Evolutionary conservation across 2,329 filamentous ascomycete genomes (phyloP).

Genomic region (Dactylellina drechsleri): DNA sequence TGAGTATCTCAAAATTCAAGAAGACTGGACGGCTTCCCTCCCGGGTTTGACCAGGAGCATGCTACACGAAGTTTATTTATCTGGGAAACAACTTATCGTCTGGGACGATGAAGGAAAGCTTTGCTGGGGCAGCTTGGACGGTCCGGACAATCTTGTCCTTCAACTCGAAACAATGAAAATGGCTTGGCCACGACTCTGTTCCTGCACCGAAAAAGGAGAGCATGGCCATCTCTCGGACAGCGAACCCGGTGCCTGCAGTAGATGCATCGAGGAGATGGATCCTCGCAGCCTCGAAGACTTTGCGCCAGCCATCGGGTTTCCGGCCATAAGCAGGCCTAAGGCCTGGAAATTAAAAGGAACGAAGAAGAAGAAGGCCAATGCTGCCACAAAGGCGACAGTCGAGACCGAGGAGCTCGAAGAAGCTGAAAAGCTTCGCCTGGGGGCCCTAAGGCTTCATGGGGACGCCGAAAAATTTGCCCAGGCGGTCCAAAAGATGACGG

Average conservation of each 20-base stretch:
- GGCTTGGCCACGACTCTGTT: conserved; percentile 16
- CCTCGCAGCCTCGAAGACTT: conserved; percentile 26
- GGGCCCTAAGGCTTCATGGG: background rate
- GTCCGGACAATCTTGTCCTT: background rate
- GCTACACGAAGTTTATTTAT: conserved; percentile 12
- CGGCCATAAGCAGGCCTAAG: conserved; percentile 11
- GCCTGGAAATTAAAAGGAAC: conserved; percentile 23
- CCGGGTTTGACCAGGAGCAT: conserved; percentile 14
- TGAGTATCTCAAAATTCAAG: background rate
- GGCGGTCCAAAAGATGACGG: background rate
- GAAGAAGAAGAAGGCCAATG: conserved; percentile 30
- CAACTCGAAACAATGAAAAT: conserved; percentile 23
- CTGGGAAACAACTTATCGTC: conserved; percentile 10
- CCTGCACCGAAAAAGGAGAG: background rate
- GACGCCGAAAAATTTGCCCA: background rate
- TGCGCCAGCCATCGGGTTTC: conserved; percentile 23
- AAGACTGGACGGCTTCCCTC: conserved; percentile 14
- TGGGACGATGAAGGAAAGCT: conserved; percentile 36
- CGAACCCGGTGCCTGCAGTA: background rate
- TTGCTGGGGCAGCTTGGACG: conserved; percentile 28
- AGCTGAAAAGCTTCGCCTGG: background rate
- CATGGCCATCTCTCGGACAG: background rate
- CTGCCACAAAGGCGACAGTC: background rate
- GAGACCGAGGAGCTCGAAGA: background rate
- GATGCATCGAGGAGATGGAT: conserved; percentile 33